phyloP scores from a whole-genome alignment of 257 asterid species.

The Solanum medicagineum region DNA sequence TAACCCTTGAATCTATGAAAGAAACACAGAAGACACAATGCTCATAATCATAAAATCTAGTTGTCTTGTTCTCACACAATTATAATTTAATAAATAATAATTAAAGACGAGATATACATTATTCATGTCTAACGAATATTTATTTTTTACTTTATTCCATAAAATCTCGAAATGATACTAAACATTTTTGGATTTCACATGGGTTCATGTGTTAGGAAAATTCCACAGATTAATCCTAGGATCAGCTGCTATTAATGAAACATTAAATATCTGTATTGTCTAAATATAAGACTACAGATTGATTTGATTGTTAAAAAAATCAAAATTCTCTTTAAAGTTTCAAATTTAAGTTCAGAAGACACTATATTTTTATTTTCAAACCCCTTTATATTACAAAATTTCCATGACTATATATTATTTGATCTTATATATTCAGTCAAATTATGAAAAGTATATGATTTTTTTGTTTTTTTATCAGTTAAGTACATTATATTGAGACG shows the following conservation, averaged over 20 bases:
- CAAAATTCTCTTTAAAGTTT: not conserved
- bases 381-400: too few relatives aligned
- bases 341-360: not conserved
- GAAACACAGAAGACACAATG: not conserved
- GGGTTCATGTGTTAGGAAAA: not conserved
- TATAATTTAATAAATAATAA: not conserved
- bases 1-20: not conserved
- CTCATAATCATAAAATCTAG: not conserved
- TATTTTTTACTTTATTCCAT: not conserved
- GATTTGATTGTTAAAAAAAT: not conserved
- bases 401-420: too few relatives aligned
- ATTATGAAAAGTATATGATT: not conserved
- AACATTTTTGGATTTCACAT: not conserved
- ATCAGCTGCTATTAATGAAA: conserved; percentile 2
- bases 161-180: not conserved
- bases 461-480: not conserved
- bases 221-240: not conserved
- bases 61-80: not conserved
- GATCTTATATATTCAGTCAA: not conserved
- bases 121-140: not conserved
- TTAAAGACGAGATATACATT: not conserved
- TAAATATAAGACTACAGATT: not conserved
- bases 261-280: not conserved
- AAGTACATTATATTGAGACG: too few relatives aligned
- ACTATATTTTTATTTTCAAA: too few relatives aligned